These are phyloP conservation scores for Carex kokanica DNA, from an alignment of 176 grass and related monocot genomes.

Conservation along the genomic window DNA sequence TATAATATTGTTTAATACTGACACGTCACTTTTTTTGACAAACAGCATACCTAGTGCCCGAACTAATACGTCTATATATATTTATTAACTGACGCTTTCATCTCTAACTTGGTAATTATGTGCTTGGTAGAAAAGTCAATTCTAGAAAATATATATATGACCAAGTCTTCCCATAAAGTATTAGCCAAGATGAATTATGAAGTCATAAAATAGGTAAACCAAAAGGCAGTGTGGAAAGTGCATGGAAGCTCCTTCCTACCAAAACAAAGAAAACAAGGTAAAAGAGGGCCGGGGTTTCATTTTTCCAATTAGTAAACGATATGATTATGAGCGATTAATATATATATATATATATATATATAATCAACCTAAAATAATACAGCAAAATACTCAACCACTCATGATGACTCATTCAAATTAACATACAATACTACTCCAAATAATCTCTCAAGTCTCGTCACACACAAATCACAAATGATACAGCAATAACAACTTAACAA, in stretches of 20 bases:
- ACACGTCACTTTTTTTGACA: background rate
- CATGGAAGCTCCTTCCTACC: too few species aligned
- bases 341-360: too few species aligned
- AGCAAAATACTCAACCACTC: background rate
- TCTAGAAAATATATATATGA: background rate
- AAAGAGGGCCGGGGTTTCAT: background rate
- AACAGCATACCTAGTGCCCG: background rate
- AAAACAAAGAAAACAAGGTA: background rate
- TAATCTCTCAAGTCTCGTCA: background rate
- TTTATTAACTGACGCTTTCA: background rate
- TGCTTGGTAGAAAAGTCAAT: background rate
- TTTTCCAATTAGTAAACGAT: background rate
- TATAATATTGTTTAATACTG: background rate
- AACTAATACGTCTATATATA: background rate
- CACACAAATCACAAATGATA: constrained; percentile 12
- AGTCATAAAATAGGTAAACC: background rate
- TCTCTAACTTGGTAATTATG: background rate
- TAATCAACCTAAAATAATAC: background rate
- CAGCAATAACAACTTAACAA: background rate
- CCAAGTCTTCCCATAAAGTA: background rate
- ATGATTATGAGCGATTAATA: background rate
- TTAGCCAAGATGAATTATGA: background rate
- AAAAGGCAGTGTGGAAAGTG: background rate
- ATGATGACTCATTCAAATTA: background rate
- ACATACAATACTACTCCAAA: background rate